phyloP scores from a whole-genome alignment of 352 stramenopile genomes.

The Phytophthora vignae region DNA sequence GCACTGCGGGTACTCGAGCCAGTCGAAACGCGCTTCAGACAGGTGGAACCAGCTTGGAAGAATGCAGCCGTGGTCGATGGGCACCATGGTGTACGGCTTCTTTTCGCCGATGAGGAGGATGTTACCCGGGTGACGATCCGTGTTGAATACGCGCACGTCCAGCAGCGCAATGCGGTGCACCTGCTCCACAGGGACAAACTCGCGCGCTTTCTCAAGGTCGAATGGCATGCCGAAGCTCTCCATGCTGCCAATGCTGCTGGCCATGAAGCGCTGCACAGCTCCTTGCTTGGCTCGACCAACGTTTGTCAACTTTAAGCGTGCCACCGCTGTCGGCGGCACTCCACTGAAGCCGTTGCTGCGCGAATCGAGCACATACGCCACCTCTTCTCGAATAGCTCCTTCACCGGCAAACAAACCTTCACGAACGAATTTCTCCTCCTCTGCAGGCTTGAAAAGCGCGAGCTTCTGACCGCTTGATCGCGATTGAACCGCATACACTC shows the following conservation, averaged over 20 bases:
- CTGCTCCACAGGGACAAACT: slow-evolving; percentile 77
- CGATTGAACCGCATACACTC: slow-evolving; percentile 79
- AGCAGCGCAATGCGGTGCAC: slow-evolving; percentile 87
- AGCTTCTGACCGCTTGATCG: slow-evolving; percentile 73
- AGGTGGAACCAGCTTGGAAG: slow-evolving; percentile 83
- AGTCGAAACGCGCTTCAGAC: slow-evolving; percentile 84
- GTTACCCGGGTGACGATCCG: slow-evolving; percentile 85
- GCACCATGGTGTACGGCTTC: slow-evolving; percentile 80
- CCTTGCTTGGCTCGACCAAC: slow-evolving; percentile 63
- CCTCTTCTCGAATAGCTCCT: slow-evolving; percentile 80
- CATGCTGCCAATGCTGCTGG: slow-evolving; percentile 78
- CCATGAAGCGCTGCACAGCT: slow-evolving; percentile 85
- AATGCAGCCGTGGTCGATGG: slow-evolving; percentile 83
- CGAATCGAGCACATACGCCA: slow-evolving; percentile 79
- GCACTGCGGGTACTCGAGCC: slow-evolving; percentile 79
- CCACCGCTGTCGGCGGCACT: slow-evolving; percentile 77
- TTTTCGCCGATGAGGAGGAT: slow-evolving; percentile 82
- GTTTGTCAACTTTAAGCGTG: slow-evolving; percentile 60
- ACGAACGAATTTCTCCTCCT: slow-evolving; percentile 83
- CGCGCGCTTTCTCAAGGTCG: slow-evolving; percentile 58
- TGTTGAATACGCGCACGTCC: slow-evolving; percentile 89
- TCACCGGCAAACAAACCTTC: slow-evolving; percentile 73
- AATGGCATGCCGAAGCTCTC: slow-evolving; percentile 86
- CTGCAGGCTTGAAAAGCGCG: slow-evolving; percentile 84
- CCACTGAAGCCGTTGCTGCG: slow-evolving; percentile 75